These are phyloP conservation scores for Fusarium haematococcum DNA, from an alignment of 2,329 filamentous ascomycete genomes.

Conservation along the genomic window DNA sequence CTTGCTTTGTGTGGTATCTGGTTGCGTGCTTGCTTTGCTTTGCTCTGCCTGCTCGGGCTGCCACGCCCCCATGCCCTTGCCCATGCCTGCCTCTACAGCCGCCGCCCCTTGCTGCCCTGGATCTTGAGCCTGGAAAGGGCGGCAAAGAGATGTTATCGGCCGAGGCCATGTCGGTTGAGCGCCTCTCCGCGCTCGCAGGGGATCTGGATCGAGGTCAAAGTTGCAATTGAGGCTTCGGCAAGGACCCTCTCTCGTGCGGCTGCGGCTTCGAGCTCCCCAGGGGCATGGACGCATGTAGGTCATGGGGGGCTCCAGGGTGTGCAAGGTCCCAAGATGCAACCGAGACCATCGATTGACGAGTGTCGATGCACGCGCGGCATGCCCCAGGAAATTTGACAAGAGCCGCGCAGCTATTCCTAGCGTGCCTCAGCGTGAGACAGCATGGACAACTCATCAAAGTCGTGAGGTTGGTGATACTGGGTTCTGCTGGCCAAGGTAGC, in stretches of 20 bases:
- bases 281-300: neutral
- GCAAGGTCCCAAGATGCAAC: conserved; percentile 3
- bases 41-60: neutral
- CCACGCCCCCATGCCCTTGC: neutral
- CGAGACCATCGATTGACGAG: neutral
- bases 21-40: conserved; percentile 2
- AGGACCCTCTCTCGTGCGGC: neutral
- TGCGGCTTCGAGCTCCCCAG: neutral
- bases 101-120: conserved; percentile 22
- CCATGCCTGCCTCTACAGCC: neutral
- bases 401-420: conserved; percentile 24
- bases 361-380: conserved; percentile 8
- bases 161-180: neutral
- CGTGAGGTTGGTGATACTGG: conserved; percentile 25
- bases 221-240: conserved; percentile 17
- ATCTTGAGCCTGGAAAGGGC: conserved; percentile 1
- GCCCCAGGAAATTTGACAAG: conserved; percentile 27
- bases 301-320: neutral
- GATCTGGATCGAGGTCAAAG: neutral
- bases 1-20: conserved; percentile 2
- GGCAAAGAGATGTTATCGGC: neutral
- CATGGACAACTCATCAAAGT: conserved; percentile 41
- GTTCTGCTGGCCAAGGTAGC: conserved; percentile 18
- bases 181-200: conserved; percentile 7
- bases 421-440: conserved; percentile 41